Evolutionary conservation across 1,284 basidiomycete genomes (phyloP), one percentile per base, ranked within the genome.

Genomic region (Mycosarcoma maydis): DNA sequence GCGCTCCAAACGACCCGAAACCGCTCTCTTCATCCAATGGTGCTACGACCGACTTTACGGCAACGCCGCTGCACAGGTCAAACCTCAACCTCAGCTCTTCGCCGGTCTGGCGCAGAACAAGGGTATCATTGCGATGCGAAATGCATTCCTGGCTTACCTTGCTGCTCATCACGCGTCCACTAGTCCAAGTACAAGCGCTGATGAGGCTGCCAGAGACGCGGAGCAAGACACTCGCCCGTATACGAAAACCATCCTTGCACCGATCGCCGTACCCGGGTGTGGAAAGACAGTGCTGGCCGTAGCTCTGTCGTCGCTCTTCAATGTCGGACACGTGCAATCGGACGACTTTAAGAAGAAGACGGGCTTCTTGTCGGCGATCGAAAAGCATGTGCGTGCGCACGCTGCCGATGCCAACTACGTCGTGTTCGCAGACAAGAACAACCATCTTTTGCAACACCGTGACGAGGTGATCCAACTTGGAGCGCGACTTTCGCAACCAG

Each of bases 231-330:
- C 75, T 13, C 81, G 83, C 1, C 66, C 54, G 67, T 89, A 87
- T 64, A 86, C 85, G n/a, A 94, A 94, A 83, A 92, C 89, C 0
- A 84, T 98, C 52, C 87, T 99, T 51, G 85, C 94, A 0, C 94
- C 96, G 0, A 84, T 98, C 17, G 94, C 93, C 3, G 87, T 98
- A 38, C 95, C 94, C 20, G 94, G 95, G 3, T 92, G 90, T 79
- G 95, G 94, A 89, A 98, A 98, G 85, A 98, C 96, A 0, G 84
- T 90, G 0, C 85, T 98, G 10, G 87, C 90, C 0, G 84, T 96
- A 5, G 92, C 93, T 0, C 86, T 98, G 3, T 68, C 85, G 1
- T 85, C 89, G 54, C 85, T 98, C 1, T 96, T 94, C 73, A 90
- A 85, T 0, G 94, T 98, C 77, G 92, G 90, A 0, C 70, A 75